Conservation (phyloP, 805 yeast genomes). For the Wickerhamomyces mucosus region DNA sequence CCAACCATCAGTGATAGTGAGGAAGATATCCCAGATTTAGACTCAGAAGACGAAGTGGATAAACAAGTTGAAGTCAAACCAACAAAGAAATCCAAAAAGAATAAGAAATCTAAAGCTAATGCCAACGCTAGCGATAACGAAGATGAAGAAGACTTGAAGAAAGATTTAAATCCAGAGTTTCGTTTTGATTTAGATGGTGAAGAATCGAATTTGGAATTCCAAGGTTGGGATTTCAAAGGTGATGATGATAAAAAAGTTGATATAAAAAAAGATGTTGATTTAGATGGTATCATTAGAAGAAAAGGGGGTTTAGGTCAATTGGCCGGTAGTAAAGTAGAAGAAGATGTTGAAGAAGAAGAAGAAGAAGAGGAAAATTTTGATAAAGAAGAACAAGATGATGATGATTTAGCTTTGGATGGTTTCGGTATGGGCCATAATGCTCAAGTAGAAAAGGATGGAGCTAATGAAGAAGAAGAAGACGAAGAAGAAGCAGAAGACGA, state of each 20-base stretch:
- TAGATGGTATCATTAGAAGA: slow-evolving; percentile 78
- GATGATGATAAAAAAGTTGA: slow-evolving; percentile 23
- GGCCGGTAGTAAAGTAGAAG: slow-evolving; percentile 33
- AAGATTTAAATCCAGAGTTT: slow-evolving; percentile 66
- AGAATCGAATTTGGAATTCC: slow-evolving; percentile 37
- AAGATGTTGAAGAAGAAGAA: slow-evolving; percentile 27
- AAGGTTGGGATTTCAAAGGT: slow-evolving; percentile 81
- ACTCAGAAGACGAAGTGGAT: slow-evolving; percentile 32
- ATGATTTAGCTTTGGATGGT: slow-evolving; percentile 37
- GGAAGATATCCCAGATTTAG: slow-evolving; percentile 50
- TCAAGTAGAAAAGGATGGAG: slow-evolving; percentile 19
- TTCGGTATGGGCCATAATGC: slow-evolving; percentile 29
- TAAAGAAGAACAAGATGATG: slow-evolving; percentile 27
- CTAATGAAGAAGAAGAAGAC: slow-evolving; percentile 25
- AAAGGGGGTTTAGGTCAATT: slow-evolving; percentile 68
- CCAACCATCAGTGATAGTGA: slow-evolving; percentile 74
- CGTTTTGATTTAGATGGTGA: slow-evolving; percentile 57
- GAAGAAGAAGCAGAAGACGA: slow-evolving; percentile 27
- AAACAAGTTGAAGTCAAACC: slow-evolving; percentile 18
- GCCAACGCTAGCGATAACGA: slow-evolving; percentile 18
- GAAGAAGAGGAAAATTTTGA: slow-evolving; percentile 23
- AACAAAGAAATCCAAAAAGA: slow-evolving; percentile 9
- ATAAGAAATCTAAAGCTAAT: slow-evolving; percentile 16
- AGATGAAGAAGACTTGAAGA: slow-evolving; percentile 30
- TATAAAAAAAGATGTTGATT: slow-evolving; percentile 57